Evolutionary conservation across 2,329 filamentous ascomycete genomes (phyloP), one percentile per base, ranked within the genome.

Genomic region (Fusarium duplospermum): DNA sequence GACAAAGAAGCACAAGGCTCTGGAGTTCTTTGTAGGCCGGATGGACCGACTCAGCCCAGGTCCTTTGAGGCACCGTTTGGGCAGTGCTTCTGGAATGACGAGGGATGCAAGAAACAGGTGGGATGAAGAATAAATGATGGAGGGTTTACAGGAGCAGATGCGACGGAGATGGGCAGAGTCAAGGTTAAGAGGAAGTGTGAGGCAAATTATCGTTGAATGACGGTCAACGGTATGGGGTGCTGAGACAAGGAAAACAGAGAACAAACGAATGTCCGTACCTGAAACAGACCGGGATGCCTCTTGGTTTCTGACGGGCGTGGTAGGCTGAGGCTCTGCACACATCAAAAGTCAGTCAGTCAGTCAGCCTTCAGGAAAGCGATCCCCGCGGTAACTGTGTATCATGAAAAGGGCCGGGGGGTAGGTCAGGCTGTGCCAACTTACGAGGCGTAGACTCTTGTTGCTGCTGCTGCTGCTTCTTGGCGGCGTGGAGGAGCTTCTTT

Each of bases 401-500:
- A 56, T 11, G 18, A 42, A 52, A 27, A 33, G 27, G 42, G 42
- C 31, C 38, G 16, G 31, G 29, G 24, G 52, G 20, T 47, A 6
- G 22, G 18, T 27, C 47, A 52, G 47, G 47, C 47, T 27, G 35
- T 47, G 42, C 47, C n/a, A 33, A 42, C 72, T 42, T 64, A 74
- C 72, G 36, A 45, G 38, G 31, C 36, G 13, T 36, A 27, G 62
- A 31, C 22, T 61, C 42, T 47, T 67, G 67, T 18, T 62, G 38
- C 54, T 42, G 45, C 16, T 24, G 42, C 13, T 50, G 47, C 24
- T 52, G 47, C 47, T 52, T 29, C 24, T 67, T 74, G 33, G 63
- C 45, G 24, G 47, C 60, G 16, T 64, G 74, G 33, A 84, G 71
- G 6, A 76, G 73, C n/a, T 64, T 76, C 72, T 83, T 81, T 20